Base-by-base conservation (phyloP, 2,329 filamentous ascomycete genomes). In the Neonectria sp. region DNA sequence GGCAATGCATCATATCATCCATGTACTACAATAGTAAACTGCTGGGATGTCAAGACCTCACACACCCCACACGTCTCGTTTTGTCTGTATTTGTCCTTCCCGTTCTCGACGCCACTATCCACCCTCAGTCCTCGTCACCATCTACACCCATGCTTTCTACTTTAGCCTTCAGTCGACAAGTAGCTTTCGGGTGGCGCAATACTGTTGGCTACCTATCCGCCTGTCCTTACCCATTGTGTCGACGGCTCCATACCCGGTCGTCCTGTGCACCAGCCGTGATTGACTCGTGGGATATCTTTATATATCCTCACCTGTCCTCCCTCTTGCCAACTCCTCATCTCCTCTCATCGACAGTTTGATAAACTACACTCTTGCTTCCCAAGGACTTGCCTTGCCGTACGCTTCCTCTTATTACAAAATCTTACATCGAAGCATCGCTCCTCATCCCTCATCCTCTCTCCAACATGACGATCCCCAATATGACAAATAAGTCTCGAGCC, bases 141-240 rank as follows among this genome's bases (percentile, higher is more conserved):
- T 61, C 24, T 51, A 24, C 21, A 35, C 13, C 15, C 60, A 55
- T 63, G 58, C 56, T 48, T 58, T 35, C 55, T 55, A 45, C 43
- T 62, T 31, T 55, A 48, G 33, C 52, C 55, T 64, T 55, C 33
- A 65, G 68, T 37, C 52, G 46, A 63, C 65, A 63, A 67, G 56
- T 53, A 57, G 59, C 40, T 52, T 55, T 43, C 55, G 55, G 33
- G 71, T 73, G 71, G 71, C 71, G 71, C 61, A 73, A 59, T 73
- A 52, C 71, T 73, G 63, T 73, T 64, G 67, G 63, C 58, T 64
- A 72, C 60, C 43, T 56, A 33, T n/a, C 51, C 45, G 60, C 55
- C 46, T 40, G 61, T 35, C 48, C 60, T 71, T 72, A 43, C 68
- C 69, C 64, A 68, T 73, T 70, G 55, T 73, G 59, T 68, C 60